Conservation (phyloP, 192 early-diverging fungal species). For the Rhizoclosmatium globosum region DNA sequence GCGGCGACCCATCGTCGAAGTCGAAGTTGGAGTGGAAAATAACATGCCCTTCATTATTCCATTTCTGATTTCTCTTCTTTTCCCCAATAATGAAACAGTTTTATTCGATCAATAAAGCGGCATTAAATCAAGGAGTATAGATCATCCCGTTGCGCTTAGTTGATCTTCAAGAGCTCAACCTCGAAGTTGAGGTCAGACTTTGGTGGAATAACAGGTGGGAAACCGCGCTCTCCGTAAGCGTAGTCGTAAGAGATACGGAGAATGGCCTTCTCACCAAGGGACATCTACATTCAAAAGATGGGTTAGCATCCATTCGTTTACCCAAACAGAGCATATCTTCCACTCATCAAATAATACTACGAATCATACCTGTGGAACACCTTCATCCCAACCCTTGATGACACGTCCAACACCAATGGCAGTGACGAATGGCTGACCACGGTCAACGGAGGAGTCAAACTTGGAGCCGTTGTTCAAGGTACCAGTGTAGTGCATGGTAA, state of each 20-base stretch:
- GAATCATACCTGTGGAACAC: constrained; percentile 68
- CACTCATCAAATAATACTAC: no score
- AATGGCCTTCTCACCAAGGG: constrained; percentile 86
- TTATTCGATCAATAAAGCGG: no score
- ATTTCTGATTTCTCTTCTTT: no score
- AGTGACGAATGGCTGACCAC: constrained; percentile 84
- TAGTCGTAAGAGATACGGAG: constrained; percentile 85
- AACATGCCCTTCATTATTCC: no score
- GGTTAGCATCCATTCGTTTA: no score
- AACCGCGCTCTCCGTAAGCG: constrained; percentile 82
- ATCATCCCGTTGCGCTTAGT: neutral
- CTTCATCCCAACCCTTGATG: constrained; percentile 87
- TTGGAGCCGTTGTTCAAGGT: constrained; percentile 69
- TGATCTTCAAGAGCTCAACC: constrained; percentile 55
- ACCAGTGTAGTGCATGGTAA: constrained; percentile 59
- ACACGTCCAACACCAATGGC: constrained; percentile 93
- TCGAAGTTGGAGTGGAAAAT: no score
- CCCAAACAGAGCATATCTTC: no score
- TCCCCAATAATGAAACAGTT: no score
- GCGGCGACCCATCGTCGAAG: no score
- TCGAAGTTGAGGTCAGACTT: constrained; percentile 86
- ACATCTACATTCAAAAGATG: constrained; percentile 65
- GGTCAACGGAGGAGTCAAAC: constrained; percentile 91
- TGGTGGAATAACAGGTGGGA: constrained; percentile 71
- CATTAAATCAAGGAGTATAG: no score